These are phyloP conservation scores for Kluyveromyces dobzhanskii DNA, from an alignment of 805 yeast species.

Conservation along the genomic window DNA sequence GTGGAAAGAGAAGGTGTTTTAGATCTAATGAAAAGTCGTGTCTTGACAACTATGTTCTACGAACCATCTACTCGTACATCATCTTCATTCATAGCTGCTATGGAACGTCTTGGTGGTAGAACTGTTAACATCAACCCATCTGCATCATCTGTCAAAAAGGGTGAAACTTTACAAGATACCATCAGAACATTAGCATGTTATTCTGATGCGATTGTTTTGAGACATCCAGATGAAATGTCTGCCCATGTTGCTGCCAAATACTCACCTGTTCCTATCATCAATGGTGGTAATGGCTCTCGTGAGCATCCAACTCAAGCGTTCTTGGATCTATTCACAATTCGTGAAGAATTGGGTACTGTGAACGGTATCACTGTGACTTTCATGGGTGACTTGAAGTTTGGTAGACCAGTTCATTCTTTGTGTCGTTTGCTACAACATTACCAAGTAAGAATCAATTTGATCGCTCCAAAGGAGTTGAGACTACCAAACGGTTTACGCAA, in stretches of 20 bases:
- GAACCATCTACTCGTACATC: conserved; percentile 98
- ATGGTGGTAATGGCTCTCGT: conserved; percentile 96
- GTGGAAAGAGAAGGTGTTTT: conserved; percentile 95
- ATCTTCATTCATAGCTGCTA: conserved; percentile 96
- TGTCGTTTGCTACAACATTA: conserved; percentile 85
- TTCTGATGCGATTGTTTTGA: conserved; percentile 92
- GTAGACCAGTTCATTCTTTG: conserved; percentile 97
- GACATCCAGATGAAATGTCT: conserved; percentile 91
- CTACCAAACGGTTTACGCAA: conserved; percentile 69
- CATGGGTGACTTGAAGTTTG: conserved; percentile 97
- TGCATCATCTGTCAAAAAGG: conserved; percentile 93
- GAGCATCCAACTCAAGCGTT: conserved; percentile 99
- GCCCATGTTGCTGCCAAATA: conserved; percentile 93
- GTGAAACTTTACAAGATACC: conserved; percentile 96
- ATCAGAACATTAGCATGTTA: conserved; percentile 91
- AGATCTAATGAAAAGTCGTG: conserved; percentile 82
- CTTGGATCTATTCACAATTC: conserved; percentile 92
- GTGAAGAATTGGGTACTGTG: conserved; percentile 98
- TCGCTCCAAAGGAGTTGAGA: conserved; percentile 80
- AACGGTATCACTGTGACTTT: conserved; percentile 96
- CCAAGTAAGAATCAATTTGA: conserved; percentile 87
- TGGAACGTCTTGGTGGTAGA: conserved; percentile 99
- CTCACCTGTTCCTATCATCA: conserved; percentile 94
- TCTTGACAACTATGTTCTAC: conserved; percentile 90
- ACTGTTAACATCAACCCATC: conserved; percentile 80